These are phyloP conservation scores for Isabelozyma heimii DNA, from an alignment of 805 yeast species.

Conservation along the genomic window DNA sequence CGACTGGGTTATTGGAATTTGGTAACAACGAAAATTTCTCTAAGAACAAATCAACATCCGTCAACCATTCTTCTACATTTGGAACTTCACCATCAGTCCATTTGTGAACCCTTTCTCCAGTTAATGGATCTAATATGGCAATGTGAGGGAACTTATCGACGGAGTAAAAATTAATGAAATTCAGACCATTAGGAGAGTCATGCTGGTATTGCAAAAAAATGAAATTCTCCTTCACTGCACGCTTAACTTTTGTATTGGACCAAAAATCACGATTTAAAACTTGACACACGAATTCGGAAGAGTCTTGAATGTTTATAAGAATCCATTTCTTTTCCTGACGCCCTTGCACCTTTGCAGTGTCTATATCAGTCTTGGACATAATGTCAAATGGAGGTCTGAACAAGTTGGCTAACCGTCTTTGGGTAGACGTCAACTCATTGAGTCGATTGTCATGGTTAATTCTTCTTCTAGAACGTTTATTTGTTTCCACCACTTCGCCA, in stretches of 20 bases:
- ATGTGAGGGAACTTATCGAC: conserved; percentile 78
- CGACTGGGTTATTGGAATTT: conserved; percentile 62
- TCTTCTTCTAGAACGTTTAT: conserved; percentile 23
- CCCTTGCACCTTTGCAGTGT: conserved; percentile 70
- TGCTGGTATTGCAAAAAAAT: conserved; percentile 81
- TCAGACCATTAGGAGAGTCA: conserved; percentile 72
- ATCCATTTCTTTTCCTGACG: conserved; percentile 72
- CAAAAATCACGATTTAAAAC: conserved; percentile 90
- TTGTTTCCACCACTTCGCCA: conserved; percentile 21
- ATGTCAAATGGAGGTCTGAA: conserved; percentile 95
- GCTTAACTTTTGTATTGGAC: conserved; percentile 68
- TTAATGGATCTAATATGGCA: conserved; percentile 89
- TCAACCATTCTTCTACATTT: conserved; percentile 54
- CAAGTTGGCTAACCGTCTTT: conserved; percentile 70
- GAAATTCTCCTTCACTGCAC: conserved; percentile 62
- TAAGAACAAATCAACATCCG: conserved; percentile 70
- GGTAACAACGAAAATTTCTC: conserved; percentile 62
- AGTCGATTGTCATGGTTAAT: conserved; percentile 20
- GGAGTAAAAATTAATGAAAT: conserved; percentile 71
- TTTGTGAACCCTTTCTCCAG: conserved; percentile 81
- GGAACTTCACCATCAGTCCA: conserved; percentile 74
- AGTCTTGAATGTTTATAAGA: conserved; percentile 82
- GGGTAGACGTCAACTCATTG: conserved; percentile 46
- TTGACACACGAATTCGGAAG: conserved; percentile 83
- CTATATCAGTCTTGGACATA: conserved; percentile 66